Evolutionary conservation across 2,329 filamentous ascomycete species (phyloP).

Genomic region (Thelonectria olida): DNA sequence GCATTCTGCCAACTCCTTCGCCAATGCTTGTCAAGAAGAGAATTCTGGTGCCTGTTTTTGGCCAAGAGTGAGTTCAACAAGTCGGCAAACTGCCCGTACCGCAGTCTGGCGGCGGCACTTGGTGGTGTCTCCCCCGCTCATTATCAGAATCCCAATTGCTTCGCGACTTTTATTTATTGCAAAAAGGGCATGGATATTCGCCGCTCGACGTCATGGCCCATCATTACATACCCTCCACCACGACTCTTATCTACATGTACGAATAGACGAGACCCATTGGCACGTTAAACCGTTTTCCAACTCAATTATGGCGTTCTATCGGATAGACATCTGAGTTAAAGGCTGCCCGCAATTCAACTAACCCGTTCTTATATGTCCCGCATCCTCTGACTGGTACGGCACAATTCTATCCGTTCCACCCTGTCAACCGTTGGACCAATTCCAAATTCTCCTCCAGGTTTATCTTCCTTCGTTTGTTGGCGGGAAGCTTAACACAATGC

Average conservation of each 20-base stretch:
- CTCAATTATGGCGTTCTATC: neutral
- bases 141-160: neutral
- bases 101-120: constrained; percentile 4
- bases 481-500: neutral
- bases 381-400: too few species aligned
- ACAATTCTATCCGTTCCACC: neutral
- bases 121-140: neutral
- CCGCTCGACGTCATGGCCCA: constrained; percentile 1
- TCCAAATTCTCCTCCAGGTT: neutral
- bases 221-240: too few species aligned
- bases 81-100: constrained; percentile 8
- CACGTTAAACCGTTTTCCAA: neutral
- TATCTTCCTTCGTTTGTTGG: too few species aligned
- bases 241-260: too few species aligned
- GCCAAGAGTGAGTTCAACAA: constrained; percentile 6
- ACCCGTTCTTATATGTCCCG: too few species aligned
- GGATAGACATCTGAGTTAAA: too few species aligned
- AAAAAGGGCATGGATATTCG: neutral
- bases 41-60: constrained; percentile 16
- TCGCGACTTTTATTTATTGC: neutral
- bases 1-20: neutral
- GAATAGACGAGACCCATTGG: too few species aligned
- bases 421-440: neutral
- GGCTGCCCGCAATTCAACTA: too few species aligned
- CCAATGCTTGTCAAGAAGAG: neutral